Evolutionary conservation across 1,284 basidiomycete genomes (phyloP).

Genomic region (Gymnopus androsaceus): DNA sequence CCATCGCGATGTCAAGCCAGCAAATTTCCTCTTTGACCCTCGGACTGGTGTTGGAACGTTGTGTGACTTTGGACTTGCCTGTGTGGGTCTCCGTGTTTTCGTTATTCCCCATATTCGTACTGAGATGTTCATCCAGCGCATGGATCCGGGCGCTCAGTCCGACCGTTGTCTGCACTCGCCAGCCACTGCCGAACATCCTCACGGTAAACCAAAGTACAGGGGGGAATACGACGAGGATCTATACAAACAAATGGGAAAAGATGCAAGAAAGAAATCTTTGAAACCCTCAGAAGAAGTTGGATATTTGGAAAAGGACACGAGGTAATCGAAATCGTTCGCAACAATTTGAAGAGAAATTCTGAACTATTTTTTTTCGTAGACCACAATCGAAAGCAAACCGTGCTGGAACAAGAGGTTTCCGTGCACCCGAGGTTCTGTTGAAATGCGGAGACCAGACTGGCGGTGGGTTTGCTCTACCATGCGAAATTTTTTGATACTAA

Average conservation of each 20-base stretch:
- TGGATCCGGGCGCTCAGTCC: conserved; percentile 50
- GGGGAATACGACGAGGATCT: conserved; percentile 44
- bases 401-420: conserved; percentile 95
- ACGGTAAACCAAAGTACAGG: conserved; percentile 53
- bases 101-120: conserved; percentile 6
- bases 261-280: conserved; percentile 60
- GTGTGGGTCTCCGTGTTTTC: conserved; percentile 51
- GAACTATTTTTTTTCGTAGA: conserved; percentile 36
- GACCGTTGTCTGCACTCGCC: conserved; percentile 76
- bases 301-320: conserved; percentile 68
- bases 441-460: conserved; percentile 95
- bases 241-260: conserved; percentile 56
- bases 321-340: conserved; percentile 37
- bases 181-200: conserved; percentile 60
- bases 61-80: conserved; percentile 95
- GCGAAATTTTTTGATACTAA: conserved; percentile 6
- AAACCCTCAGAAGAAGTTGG: conserved; percentile 69
- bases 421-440: conserved; percentile 94
- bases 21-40: conserved; percentile 96
- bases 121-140: conserved; percentile 43
- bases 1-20: conserved; percentile 97
- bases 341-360: background rate
- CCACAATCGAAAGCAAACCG: conserved; percentile 93
- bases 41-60: conserved; percentile 83
- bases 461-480: conserved; percentile 50